A percentile compares a stretch with the other conserved stretches of the same genome.
Conservation (phyloP, 108 stramenopile genomes). For the Schizochytrium sp. region DNA sequence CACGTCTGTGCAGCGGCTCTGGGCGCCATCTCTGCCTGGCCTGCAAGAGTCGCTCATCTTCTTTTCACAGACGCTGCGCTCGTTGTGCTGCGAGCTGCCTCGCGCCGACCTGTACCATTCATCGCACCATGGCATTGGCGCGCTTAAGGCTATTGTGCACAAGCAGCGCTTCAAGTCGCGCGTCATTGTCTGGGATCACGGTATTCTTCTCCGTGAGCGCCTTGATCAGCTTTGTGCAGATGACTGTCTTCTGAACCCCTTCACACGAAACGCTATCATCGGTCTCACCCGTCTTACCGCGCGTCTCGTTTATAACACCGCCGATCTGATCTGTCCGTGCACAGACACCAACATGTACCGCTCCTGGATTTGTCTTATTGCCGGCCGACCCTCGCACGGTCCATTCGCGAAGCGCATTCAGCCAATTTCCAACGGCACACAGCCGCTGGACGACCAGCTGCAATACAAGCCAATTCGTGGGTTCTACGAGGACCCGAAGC, state of each 20-base stretch:
- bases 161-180: constrained; percentile 14
- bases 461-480: neutral
- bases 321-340: neutral
- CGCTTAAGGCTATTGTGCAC: neutral
- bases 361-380: neutral
- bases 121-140: constrained; percentile 1
- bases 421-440: neutral
- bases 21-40: neutral
- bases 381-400: constrained; percentile 8
- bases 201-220: neutral
- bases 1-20: neutral
- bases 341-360: neutral
- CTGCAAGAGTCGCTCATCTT: constrained; percentile 18
- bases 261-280: neutral
- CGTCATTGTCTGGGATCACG: constrained; percentile 16
- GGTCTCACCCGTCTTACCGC: neutral
- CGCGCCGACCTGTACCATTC: neutral
- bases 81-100: neutral
- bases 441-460: neutral
- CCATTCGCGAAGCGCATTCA: neutral
- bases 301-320: neutral
- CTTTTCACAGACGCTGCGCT: constrained; percentile 9
- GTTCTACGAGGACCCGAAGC: neutral
- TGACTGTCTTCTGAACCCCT: neutral
- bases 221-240: neutral